Evolutionary conservation across 2,329 filamentous ascomycete genomes (phyloP).

Genomic region (Atkinsonella texensis): DNA sequence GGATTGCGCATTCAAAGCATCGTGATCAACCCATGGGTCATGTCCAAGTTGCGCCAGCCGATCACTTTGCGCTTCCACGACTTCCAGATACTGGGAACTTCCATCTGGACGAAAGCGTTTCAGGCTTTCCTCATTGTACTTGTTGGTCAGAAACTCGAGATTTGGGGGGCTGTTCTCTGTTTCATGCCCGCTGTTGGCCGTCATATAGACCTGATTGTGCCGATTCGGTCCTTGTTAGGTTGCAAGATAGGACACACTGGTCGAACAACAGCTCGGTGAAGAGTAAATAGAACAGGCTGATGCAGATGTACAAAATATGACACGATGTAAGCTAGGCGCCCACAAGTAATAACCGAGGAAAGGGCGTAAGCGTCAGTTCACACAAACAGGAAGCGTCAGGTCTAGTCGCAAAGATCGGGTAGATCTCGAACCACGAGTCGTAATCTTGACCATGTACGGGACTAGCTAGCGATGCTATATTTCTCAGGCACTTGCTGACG

Average conservation of each 20-base stretch:
- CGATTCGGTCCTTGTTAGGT: background rate
- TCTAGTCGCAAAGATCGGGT: background rate
- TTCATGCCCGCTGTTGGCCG: background rate
- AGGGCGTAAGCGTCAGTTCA: background rate
- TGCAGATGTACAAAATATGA: background rate
- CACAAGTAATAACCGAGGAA: background rate
- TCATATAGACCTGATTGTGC: background rate
- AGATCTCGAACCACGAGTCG: background rate
- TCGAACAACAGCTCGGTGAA: background rate
- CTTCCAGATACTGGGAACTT: conserved; percentile 19
- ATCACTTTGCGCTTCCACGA: conserved; percentile 14
- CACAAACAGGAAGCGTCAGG: background rate
- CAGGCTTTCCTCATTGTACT: conserved; percentile 22
- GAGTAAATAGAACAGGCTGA: background rate
- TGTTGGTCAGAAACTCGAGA: conserved; percentile 8
- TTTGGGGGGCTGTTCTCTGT: background rate
- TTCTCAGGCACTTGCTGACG: no score
- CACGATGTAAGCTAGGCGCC: no score
- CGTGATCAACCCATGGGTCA: conserved; percentile 25
- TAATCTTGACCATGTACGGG: no score
- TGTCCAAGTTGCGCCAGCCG: conserved; percentile 14
- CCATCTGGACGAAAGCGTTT: conserved; percentile 23
- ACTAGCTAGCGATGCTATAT: no score
- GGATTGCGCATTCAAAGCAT: conserved; percentile 14
- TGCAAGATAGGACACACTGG: background rate